Percentiles rank a stretch among this genome's conserved stretches.
Evolutionary conservation across 1,284 basidiomycete genomes (phyloP).

Genomic region (Irpex sp.): DNA sequence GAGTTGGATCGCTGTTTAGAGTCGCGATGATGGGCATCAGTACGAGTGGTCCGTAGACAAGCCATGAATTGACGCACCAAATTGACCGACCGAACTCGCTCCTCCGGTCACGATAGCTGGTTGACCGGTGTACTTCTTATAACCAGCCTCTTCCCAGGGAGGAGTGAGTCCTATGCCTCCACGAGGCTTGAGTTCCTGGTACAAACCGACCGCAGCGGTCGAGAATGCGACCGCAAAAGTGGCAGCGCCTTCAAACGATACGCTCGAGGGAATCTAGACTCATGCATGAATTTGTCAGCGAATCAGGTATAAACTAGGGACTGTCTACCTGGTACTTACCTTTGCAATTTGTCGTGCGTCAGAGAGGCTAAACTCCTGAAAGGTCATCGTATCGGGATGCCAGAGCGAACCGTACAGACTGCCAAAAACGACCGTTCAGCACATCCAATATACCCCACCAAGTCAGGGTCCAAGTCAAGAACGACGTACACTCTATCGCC

Average conservation of each 20-base stretch:
- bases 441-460: neutral
- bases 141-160: conserved; percentile 14
- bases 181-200: conserved; percentile 12
- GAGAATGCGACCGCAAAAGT: conserved; percentile 15
- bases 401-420: conserved; percentile 3
- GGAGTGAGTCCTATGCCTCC: conserved; percentile 11
- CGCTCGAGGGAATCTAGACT: conserved; percentile 12
- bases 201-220: conserved; percentile 15
- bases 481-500: neutral
- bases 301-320: too few species aligned
- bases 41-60: neutral
- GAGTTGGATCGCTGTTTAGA: conserved; percentile 21
- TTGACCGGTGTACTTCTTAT: conserved; percentile 23
- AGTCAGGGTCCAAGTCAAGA: neutral
- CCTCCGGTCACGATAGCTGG: conserved; percentile 32
- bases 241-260: conserved; percentile 17
- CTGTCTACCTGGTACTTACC: neutral
- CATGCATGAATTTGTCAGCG: too few species aligned
- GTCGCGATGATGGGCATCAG: neutral
- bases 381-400: conserved; percentile 6
- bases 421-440: neutral
- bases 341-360: conserved; percentile 10
- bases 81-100: conserved; percentile 32
- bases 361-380: conserved; percentile 16
- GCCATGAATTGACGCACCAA: conserved; percentile 15